phyloP scores from a whole-genome alignment of 371 early-diverging fungal genomes.

The Apophysomyces trapeziformis region DNA sequence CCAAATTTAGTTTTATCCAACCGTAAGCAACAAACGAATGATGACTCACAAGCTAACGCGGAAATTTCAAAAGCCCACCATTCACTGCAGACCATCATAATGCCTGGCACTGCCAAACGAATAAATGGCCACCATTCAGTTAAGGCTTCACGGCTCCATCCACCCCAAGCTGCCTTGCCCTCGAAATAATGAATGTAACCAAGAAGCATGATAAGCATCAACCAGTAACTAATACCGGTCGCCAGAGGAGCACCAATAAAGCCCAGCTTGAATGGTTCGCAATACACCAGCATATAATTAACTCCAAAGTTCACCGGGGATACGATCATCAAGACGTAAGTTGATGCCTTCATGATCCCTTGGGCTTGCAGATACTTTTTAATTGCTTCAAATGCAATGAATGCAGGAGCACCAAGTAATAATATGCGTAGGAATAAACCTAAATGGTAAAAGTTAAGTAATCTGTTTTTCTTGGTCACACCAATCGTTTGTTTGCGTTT shows the following conservation, averaged over 20 bases:
- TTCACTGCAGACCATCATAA: constrained; percentile 73
- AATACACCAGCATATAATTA: constrained; percentile 76
- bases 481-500: background rate
- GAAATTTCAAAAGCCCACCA: constrained; percentile 76
- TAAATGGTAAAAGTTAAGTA: constrained; percentile 19
- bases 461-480: background rate
- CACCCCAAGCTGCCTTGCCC: constrained; percentile 79
- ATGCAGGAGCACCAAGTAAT: constrained; percentile 74
- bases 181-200: constrained; percentile 67
- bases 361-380: constrained; percentile 85
- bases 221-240: constrained; percentile 71
- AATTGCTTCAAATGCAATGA: constrained; percentile 76
- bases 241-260: constrained; percentile 84
- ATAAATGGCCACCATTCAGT: constrained; percentile 67
- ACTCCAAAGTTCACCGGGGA: constrained; percentile 72
- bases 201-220: constrained; percentile 60
- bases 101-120: constrained; percentile 68
- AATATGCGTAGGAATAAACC: constrained; percentile 69
- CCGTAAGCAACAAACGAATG: background rate
- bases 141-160: constrained; percentile 74
- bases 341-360: constrained; percentile 80
- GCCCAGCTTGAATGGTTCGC: constrained; percentile 66
- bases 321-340: constrained; percentile 67
- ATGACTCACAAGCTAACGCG: constrained; percentile 65
- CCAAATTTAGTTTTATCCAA: background rate